A percentile compares a stretch with the other conserved stretches of the same genome.
Conservation (phyloP, 176 grass and related monocot species). For the Cenchrus americanus region DNA sequence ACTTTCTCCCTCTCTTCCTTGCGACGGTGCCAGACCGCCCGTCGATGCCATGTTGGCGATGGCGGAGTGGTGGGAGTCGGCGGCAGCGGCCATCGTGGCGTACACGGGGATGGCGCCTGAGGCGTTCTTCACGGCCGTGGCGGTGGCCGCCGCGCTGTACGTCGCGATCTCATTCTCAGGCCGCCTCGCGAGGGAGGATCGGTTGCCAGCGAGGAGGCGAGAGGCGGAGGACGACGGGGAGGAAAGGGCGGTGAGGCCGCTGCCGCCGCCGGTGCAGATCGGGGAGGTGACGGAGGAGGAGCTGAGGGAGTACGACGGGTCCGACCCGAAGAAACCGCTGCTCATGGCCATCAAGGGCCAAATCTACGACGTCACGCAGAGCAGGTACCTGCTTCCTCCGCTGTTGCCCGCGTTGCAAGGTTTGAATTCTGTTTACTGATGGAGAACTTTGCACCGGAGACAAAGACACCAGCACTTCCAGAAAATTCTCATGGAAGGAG, state of each 20-base stretch:
- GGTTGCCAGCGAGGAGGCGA: not conserved
- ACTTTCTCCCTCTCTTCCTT: not conserved
- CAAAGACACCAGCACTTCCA: not conserved
- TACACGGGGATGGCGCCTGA: constrained; percentile 58
- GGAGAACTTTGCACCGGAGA: not conserved
- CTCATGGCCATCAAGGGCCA: constrained; percentile 84
- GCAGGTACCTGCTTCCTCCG: constrained; percentile 49
- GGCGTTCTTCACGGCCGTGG: constrained; percentile 55
- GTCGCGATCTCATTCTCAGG: constrained; percentile 38
- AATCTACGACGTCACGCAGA: constrained; percentile 87
- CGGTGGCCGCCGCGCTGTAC: constrained; percentile 47
- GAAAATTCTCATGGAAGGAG: not conserved
- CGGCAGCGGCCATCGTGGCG: constrained; percentile 31
- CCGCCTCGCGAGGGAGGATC: constrained; percentile 3
- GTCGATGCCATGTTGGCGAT: not conserved
- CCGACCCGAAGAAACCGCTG: constrained; percentile 66
- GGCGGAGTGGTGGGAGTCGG: constrained; percentile 41
- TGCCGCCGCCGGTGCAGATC: constrained; percentile 53
- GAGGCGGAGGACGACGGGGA: not conserved
- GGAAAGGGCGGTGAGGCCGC: constrained; percentile 35
- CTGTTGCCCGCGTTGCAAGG: not conserved
- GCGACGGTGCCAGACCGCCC: not conserved
- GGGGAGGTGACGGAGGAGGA: constrained; percentile 69
- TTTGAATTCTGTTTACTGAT: not conserved
- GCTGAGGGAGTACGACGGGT: constrained; percentile 58